These are phyloP conservation scores for Saccharomyces uvarum DNA, from an alignment of 1,139 yeast species.

Conservation along the genomic window DNA sequence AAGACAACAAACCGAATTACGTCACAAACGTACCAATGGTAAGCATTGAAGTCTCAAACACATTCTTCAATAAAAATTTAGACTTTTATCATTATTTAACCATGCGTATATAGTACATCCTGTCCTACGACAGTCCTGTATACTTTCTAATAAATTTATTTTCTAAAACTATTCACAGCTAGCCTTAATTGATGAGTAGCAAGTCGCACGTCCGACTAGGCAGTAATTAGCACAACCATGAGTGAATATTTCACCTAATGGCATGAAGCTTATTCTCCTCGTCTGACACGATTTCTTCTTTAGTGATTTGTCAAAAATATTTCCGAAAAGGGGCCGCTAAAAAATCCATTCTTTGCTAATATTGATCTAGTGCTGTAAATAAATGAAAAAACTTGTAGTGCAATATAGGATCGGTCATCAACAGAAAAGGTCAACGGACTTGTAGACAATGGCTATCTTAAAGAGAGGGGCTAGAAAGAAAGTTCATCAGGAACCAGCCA, in stretches of 20 bases:
- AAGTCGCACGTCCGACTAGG: background rate
- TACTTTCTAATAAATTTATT: background rate
- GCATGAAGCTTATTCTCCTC: background rate
- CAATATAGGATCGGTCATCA: background rate
- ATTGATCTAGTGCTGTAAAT: background rate
- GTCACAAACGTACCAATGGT: slow-evolving; percentile 36
- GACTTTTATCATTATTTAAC: background rate
- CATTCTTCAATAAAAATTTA: background rate
- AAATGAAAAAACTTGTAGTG: background rate
- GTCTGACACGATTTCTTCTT: background rate
- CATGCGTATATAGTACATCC: background rate
- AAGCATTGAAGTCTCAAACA: slow-evolving; percentile 23
- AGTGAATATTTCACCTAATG: background rate
- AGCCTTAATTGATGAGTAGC: background rate
- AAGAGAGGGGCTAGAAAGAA: slow-evolving; percentile 64
- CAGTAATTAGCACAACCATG: background rate
- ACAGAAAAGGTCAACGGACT: background rate
- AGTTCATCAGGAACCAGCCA: slow-evolving; percentile 41
- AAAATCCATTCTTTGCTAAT: background rate
- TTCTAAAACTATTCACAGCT: background rate
- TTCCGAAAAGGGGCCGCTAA: background rate
- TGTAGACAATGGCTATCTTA: slow-evolving; percentile 53
- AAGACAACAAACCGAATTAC: slow-evolving; percentile 54
- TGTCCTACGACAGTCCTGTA: background rate
- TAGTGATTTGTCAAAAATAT: background rate